These are phyloP conservation scores for Rhexocercosporidium sp. DNA, from an alignment of 2,329 filamentous ascomycete genomes.

Conservation along the genomic window DNA sequence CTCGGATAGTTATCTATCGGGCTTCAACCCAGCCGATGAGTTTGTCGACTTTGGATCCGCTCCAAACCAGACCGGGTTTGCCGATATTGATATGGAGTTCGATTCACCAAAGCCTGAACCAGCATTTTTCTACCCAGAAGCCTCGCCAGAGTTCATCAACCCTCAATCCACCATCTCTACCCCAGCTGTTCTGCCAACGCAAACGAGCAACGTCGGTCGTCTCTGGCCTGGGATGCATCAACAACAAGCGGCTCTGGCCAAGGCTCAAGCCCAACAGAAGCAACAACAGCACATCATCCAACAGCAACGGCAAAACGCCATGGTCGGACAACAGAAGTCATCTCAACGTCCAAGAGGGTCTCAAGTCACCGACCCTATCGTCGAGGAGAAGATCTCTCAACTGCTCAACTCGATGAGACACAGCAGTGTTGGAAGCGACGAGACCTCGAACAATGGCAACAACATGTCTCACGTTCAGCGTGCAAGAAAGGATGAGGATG, in stretches of 20 bases:
- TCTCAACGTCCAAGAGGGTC: constrained; percentile 44
- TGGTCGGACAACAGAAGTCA: constrained; percentile 51
- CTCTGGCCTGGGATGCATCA: constrained; percentile 95
- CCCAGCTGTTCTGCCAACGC: constrained; percentile 48
- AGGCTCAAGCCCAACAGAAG: constrained; percentile 72
- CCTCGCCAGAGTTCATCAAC: constrained; percentile 64
- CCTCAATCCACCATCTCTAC: constrained; percentile 65
- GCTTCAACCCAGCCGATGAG: constrained; percentile 65
- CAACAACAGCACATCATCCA: constrained; percentile 66
- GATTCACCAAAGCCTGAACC: constrained; percentile 61
- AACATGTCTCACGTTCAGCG: constrained; percentile 70
- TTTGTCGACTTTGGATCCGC: constrained; percentile 76
- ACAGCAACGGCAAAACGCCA: constrained; percentile 54
- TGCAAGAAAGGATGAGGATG: constrained; percentile 91
- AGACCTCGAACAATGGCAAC: constrained; percentile 49
- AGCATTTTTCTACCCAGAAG: constrained; percentile 67
- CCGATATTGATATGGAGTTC: constrained; percentile 74
- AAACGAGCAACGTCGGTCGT: constrained; percentile 67
- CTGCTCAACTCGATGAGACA: constrained; percentile 88
- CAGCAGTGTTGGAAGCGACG: constrained; percentile 62
- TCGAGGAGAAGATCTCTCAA: constrained; percentile 93
- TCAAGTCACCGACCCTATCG: constrained; percentile 65
- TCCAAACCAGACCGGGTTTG: constrained; percentile 60
- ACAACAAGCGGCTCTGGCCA: constrained; percentile 79
- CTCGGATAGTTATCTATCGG: constrained; percentile 47